Conservation (phyloP, 306 rosid species). For the Cicer chorassanicum region DNA sequence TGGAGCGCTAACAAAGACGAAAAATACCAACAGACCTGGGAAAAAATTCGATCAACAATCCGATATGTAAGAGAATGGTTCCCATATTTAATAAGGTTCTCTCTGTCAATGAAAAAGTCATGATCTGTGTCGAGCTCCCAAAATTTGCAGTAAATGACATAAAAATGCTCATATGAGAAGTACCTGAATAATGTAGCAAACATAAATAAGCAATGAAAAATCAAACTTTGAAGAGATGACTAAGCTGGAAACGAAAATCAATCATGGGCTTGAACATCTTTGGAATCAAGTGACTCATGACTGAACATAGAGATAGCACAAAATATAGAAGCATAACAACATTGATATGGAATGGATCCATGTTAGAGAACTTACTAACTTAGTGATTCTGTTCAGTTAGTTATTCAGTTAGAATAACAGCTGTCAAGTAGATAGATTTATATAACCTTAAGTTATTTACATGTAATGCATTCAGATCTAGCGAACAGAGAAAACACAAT, state of each 20-base stretch:
- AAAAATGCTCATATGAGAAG: constrained; percentile 98
- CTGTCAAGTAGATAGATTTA: constrained; percentile 8
- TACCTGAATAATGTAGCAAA: constrained; percentile 55
- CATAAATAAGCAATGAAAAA: background rate
- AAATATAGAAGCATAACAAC: constrained; percentile 20
- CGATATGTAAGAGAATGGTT: constrained; percentile 99
- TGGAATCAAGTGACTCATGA: constrained; percentile 31
- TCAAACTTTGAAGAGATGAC: background rate
- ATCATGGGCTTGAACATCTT: constrained; percentile 24
- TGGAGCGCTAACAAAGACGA: constrained; percentile 1
- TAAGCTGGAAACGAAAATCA: constrained; percentile 34
- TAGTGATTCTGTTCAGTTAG: background rate
- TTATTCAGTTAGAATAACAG: background rate
- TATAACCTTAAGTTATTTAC: constrained; percentile 2
- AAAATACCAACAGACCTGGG: constrained; percentile 79
- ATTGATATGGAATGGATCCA: constrained; percentile 25
- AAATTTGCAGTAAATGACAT: constrained; percentile 98
- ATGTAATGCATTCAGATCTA: constrained; percentile 8
- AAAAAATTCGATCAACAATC: constrained; percentile 98
- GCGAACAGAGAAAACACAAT: background rate
- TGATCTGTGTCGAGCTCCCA: constrained; percentile 99
- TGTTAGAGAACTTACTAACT: background rate
- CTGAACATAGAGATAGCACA: constrained; percentile 33
- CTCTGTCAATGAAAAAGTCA: constrained; percentile 95
- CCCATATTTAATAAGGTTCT: constrained; percentile 98